Percentiles rank a stretch among this genome's conserved stretches.
These are phyloP conservation scores for Colletotrichum brevisporum DNA, from an alignment of 2,329 filamentous ascomycete species.

Conservation along the genomic window DNA sequence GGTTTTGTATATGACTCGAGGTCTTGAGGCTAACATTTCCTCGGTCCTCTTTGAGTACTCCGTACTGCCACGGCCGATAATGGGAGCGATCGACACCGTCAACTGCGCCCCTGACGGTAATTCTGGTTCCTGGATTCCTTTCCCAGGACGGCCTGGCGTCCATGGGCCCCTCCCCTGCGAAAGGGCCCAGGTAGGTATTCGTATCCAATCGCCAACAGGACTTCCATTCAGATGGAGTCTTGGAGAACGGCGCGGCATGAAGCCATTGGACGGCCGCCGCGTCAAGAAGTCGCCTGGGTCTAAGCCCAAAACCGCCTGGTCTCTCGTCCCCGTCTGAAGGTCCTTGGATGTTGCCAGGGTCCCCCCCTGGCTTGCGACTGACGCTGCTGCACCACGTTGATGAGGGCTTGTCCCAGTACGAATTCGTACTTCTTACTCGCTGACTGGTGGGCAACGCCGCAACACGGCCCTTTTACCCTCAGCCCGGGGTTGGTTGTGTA, in stretches of 20 bases:
- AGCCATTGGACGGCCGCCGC: constrained; percentile 30
- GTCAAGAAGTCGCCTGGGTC: constrained; percentile 26
- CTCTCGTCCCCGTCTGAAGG: constrained; percentile 25
- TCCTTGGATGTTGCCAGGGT: constrained; percentile 1
- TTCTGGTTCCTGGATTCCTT: constrained; percentile 37
- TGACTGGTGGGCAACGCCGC: neutral
- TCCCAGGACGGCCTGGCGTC: constrained; percentile 13
- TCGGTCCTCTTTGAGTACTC: neutral
- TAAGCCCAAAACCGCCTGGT: constrained; percentile 29
- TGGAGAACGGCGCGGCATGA: constrained; percentile 30
- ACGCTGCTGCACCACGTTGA: constrained; percentile 17
- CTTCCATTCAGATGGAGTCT: constrained; percentile 8
- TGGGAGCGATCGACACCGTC: constrained; percentile 28
- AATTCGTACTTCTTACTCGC: neutral
- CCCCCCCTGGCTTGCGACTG: constrained; percentile 23
- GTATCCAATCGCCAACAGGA: constrained; percentile 26
- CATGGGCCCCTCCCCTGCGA: constrained; percentile 8
- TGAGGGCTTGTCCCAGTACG: constrained; percentile 23
- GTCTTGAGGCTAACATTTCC: constrained; percentile 11
- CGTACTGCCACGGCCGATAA: constrained; percentile 7
- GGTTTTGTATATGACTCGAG: neutral
- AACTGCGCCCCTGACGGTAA: constrained; percentile 39
- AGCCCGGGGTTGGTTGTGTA: neutral
- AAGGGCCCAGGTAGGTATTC: neutral
- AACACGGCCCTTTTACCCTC: neutral